These are phyloP conservation scores for Jacaranda copaia DNA, from an alignment of 257 asterid species.

Conservation along the genomic window DNA sequence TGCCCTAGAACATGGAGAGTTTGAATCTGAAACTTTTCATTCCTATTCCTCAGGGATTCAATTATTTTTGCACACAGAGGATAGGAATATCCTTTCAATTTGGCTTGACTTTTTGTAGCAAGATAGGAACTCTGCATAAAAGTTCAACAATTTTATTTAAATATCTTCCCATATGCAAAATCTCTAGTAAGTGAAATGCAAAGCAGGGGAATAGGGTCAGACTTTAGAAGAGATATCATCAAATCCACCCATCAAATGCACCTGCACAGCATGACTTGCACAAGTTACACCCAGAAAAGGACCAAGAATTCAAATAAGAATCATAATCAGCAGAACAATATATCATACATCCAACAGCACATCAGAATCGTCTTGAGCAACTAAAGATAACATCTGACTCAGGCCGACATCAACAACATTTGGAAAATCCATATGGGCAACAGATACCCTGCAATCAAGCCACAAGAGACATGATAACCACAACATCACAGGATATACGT, in stretches of 20 bases:
- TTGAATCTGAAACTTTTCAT: conserved; percentile 69
- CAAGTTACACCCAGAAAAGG: conserved; percentile 35
- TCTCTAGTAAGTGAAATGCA: conserved; percentile 37
- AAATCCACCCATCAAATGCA: conserved; percentile 86
- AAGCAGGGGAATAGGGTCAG: conserved; percentile 45
- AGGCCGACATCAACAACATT: conserved; percentile 73
- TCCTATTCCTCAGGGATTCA: conserved; percentile 62
- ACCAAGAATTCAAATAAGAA: conserved; percentile 25
- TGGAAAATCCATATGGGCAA: conserved; percentile 92
- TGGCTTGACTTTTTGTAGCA: conserved; percentile 31
- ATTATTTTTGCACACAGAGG: conserved; percentile 84
- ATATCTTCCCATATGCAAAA: conserved; percentile 32
- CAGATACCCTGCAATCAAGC: conserved; percentile 68
- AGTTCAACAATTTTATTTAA: conserved; percentile 38
- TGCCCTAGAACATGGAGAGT: conserved; percentile 83
- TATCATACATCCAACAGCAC: conserved; percentile 69
- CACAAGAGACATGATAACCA: conserved; percentile 23
- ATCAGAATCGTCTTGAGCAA: conserved; percentile 61
- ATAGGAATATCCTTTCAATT: conserved; percentile 68
- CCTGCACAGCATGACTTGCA: conserved; percentile 60
- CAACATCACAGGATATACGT: conserved; percentile 10
- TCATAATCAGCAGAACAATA: conserved; percentile 29
- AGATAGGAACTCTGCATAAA: conserved; percentile 57
- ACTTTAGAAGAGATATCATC: conserved; percentile 77
- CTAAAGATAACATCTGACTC: conserved; percentile 76